Evolutionary conservation across 2,329 filamentous ascomycete species (phyloP).

Genomic region (Shiraia bambusicola): DNA sequence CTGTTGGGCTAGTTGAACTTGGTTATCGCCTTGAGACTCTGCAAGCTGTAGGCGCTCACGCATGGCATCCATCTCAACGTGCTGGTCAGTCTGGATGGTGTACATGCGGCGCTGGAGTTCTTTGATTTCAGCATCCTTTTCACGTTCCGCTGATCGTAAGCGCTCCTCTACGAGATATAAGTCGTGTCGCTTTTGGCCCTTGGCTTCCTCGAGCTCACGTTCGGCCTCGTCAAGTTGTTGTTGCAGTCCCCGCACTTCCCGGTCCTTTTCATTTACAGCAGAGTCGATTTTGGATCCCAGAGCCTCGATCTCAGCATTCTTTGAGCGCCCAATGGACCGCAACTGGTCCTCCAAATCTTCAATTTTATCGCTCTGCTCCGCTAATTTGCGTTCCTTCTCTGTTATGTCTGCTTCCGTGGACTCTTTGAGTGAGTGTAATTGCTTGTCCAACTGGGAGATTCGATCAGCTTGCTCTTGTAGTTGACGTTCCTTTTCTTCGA

Average conservation of each 20-base stretch:
- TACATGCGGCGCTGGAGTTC: slow-evolving; percentile 39
- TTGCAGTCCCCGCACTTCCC: slow-evolving; percentile 53
- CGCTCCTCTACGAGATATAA: slow-evolving; percentile 35
- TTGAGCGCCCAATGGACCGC: slow-evolving; percentile 29
- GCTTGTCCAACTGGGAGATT: slow-evolving; percentile 31
- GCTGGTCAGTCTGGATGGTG: slow-evolving; percentile 34
- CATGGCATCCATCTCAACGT: slow-evolving; percentile 46
- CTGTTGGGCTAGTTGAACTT: slow-evolving; percentile 45
- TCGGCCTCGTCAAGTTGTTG: slow-evolving; percentile 42
- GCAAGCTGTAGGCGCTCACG: slow-evolving; percentile 44
- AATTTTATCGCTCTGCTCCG: slow-evolving; percentile 37
- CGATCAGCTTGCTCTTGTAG: slow-evolving; percentile 33
- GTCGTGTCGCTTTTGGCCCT: slow-evolving; percentile 34
- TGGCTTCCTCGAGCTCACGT: slow-evolving; percentile 26
- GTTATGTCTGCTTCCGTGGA: slow-evolving; percentile 22
- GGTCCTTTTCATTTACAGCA: slow-evolving; percentile 45
- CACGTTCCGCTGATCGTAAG: slow-evolving; percentile 33
- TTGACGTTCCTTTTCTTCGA: slow-evolving; percentile 35
- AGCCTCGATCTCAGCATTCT: slow-evolving; percentile 47
- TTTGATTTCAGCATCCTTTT: slow-evolving; percentile 42
- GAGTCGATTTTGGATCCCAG: slow-evolving; percentile 46
- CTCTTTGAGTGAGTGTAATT: slow-evolving; percentile 28
- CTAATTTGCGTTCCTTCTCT: slow-evolving; percentile 33
- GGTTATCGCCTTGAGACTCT: slow-evolving; percentile 45
- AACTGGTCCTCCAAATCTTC: slow-evolving; percentile 38